Percentiles rank a stretch among this genome's conserved stretches.
Evolutionary conservation across 306 rosid genomes (phyloP).

Genomic region (Ormosia emarginata): DNA sequence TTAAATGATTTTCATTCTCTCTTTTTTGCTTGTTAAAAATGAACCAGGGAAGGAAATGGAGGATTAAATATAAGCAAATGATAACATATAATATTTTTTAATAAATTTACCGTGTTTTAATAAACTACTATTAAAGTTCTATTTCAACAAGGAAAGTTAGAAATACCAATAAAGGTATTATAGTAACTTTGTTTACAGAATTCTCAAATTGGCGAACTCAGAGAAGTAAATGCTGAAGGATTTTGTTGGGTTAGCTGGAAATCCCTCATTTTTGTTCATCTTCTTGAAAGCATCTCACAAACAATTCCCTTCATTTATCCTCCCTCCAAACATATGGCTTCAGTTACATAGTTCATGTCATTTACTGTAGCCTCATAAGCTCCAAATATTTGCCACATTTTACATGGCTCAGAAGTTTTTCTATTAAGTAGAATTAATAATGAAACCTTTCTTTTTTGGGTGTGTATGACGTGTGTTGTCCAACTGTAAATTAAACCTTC

Average conservation of each 20-base stretch:
- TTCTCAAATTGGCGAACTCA: neutral
- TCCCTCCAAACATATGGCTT: neutral
- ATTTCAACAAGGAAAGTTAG: neutral
- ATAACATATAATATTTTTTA: neutral
- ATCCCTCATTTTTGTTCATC: neutral
- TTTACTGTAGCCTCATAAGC: neutral
- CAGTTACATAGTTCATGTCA: neutral
- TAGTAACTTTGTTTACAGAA: neutral
- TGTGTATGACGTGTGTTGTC: neutral
- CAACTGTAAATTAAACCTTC: neutral
- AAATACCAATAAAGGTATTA: neutral
- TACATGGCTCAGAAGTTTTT: neutral
- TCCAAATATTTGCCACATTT: neutral
- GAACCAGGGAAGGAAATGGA: neutral
- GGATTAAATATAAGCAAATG: neutral
- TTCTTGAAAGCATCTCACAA: neutral
- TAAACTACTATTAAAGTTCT: neutral
- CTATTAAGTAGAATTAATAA: neutral
- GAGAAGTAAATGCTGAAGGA: neutral
- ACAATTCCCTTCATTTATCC: neutral
- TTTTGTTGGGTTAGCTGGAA: neutral
- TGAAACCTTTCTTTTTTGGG: neutral
- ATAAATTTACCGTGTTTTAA: neutral
- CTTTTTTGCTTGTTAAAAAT: constrained; percentile 6
- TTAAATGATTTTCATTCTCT: constrained; percentile 1